A percentile compares a stretch with the other conserved stretches of the same genome.
Evolutionary conservation across 2,329 filamentous ascomycete genomes (phyloP).

Genomic region (Pseudodiploospora longispora): DNA sequence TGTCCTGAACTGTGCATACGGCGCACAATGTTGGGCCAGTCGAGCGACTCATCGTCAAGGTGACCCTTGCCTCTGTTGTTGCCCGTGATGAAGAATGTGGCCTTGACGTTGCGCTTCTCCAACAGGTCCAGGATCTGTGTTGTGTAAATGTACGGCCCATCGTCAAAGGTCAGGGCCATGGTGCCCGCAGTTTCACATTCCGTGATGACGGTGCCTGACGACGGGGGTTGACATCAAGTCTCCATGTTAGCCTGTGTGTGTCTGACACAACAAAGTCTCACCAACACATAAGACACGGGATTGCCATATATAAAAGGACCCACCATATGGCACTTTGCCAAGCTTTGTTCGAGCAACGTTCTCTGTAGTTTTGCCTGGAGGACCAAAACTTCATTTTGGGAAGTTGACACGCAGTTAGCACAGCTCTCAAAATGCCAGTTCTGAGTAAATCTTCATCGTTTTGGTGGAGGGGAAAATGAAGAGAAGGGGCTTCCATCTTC

Average conservation of each 20-base stretch:
- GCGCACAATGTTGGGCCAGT: conserved; percentile 29
- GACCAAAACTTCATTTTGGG: conserved; percentile 18
- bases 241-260: not conserved
- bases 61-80: conserved; percentile 32
- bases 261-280: conserved; percentile 1
- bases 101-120: conserved; percentile 21
- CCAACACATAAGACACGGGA: not conserved
- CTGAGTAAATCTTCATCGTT: too few species aligned
- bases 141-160: conserved; percentile 37
- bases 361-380: conserved; percentile 23
- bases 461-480: too few species aligned
- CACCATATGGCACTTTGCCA: conserved; percentile 31
- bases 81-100: conserved; percentile 35
- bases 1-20: conserved; percentile 35
- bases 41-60: conserved; percentile 29
- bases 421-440: too few species aligned
- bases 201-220: conserved; percentile 25
- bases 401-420: too few species aligned
- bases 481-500: too few species aligned
- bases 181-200: conserved; percentile 25
- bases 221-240: not conserved
- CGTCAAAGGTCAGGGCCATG: conserved; percentile 40
- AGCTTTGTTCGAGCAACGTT: conserved; percentile 20
- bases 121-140: conserved; percentile 31
- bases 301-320: conserved; percentile 5